Percentiles rank a stretch among this genome's conserved stretches.
phyloP scores from a whole-genome alignment of 1,284 basidiomycete genomes.

The Ceratobasidium papillatum region DNA sequence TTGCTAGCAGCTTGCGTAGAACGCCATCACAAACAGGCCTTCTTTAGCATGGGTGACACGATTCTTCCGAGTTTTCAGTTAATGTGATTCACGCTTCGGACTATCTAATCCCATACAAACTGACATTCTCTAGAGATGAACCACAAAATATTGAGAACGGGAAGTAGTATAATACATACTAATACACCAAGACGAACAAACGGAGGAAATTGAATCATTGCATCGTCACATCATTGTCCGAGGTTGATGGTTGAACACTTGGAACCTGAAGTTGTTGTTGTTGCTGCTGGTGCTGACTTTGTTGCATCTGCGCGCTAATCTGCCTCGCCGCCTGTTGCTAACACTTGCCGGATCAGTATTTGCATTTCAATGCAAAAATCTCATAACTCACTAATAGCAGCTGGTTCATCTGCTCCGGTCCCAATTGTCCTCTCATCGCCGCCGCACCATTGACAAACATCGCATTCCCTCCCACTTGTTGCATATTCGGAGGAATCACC shows the following conservation, averaged over 20 bases:
- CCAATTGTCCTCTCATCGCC: slow-evolving; percentile 17
- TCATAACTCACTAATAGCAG: slow-evolving; percentile 17
- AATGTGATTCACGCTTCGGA: background rate
- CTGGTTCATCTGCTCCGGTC: slow-evolving; percentile 34
- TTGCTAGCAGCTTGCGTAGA: background rate
- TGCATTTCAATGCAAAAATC: background rate
- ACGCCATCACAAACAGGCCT: background rate
- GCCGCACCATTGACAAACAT: slow-evolving; percentile 18
- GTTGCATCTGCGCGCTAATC: slow-evolving; percentile 18
- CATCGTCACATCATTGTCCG: slow-evolving; percentile 34
- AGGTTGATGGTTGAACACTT: slow-evolving; percentile 2
- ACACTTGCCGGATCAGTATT: background rate
- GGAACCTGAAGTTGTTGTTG: slow-evolving; percentile 30
- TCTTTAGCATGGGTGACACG: background rate
- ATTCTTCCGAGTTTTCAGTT: slow-evolving; percentile 25
- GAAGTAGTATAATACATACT: background rate
- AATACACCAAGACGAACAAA: background rate
- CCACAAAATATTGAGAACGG: background rate
- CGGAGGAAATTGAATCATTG: background rate
- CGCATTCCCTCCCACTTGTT: slow-evolving; percentile 7
- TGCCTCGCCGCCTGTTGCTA: slow-evolving; percentile 33
- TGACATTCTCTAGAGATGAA: background rate
- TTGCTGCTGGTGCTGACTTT: slow-evolving; percentile 35
- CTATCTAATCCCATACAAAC: background rate
- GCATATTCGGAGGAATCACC: slow-evolving; percentile 27